phyloP scores from a whole-genome alignment of 2,329 filamentous ascomycete genomes.

The Samsoniella hepiali region DNA sequence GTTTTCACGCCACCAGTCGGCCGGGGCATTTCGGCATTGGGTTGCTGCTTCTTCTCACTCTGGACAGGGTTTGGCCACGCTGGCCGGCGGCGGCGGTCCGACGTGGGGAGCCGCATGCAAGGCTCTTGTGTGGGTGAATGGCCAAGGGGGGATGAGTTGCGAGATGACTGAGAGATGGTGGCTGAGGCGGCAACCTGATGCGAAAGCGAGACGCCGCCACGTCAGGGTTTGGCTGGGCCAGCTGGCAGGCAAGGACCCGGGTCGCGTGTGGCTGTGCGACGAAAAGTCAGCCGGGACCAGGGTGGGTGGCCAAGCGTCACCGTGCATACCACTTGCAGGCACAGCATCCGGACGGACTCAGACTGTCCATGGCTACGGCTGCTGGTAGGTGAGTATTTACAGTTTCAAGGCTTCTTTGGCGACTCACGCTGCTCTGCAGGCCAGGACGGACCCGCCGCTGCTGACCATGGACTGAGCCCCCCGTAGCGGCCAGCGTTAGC shows the following conservation, averaged over 20 bases:
- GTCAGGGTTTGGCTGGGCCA: not conserved
- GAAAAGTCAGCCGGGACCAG: not conserved
- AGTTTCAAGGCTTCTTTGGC: too few species aligned
- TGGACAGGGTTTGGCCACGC: not conserved
- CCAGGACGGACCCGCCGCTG: too few species aligned
- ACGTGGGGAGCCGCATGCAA: not conserved
- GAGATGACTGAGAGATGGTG: conserved; percentile 1
- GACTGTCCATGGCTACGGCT: too few species aligned
- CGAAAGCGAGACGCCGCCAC: not conserved
- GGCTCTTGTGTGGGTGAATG: not conserved
- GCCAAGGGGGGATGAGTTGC: not conserved
- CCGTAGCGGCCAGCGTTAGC: not conserved
- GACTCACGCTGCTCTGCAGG: too few species aligned
- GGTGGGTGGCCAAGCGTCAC: not conserved
- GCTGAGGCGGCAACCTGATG: not conserved
- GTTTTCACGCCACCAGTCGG: not conserved
- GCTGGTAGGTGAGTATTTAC: too few species aligned
- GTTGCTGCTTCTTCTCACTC: not conserved
- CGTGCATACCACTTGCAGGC: not conserved
- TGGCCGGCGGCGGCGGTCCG: not conserved
- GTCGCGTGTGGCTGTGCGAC: conserved; percentile 9
- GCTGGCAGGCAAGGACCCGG: not conserved
- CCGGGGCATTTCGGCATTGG: not conserved
- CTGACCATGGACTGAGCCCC: not conserved
- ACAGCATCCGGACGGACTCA: not conserved